Conservation (phyloP, 2,329 filamentous ascomycete genomes). For the Lasiodiplodia gonubiensis region DNA sequence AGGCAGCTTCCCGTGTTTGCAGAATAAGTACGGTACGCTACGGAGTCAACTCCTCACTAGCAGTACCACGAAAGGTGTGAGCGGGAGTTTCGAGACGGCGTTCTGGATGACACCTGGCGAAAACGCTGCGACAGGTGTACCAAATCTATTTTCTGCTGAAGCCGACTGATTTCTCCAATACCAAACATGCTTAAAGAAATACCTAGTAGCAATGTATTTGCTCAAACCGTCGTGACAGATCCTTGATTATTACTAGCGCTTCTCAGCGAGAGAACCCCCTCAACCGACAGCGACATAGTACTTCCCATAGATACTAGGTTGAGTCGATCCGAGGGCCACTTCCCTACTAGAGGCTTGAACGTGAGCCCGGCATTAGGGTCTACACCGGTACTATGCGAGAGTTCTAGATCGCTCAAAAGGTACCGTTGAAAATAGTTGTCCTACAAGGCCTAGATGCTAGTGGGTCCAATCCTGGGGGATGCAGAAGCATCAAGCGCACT, state of each 20-base stretch:
- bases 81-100: not conserved
- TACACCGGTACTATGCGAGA: conserved; percentile 66
- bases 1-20: not conserved
- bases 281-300: conserved; percentile 21
- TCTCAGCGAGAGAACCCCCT: not conserved
- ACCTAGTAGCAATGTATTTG: not conserved
- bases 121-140: not conserved
- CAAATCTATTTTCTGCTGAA: not conserved
- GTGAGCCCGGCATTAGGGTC: conserved; percentile 56
- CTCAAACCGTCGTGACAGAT: not conserved
- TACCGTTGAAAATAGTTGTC: conserved; percentile 62
- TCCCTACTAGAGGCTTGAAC: conserved; percentile 57
- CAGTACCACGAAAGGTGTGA: not conserved
- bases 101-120: not conserved
- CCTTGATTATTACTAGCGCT: not conserved
- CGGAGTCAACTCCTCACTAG: not conserved
- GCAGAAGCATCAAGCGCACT: conserved; percentile 61
- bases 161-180: not conserved
- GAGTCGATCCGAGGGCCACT: conserved; percentile 67
- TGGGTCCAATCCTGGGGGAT: conserved; percentile 64
- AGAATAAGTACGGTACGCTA: not conserved
- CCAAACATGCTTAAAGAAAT: not conserved
- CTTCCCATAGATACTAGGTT: conserved; percentile 67
- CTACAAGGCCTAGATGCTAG: conserved; percentile 69
- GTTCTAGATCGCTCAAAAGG: conserved; percentile 55